Evolutionary conservation across 228 moss, liverwort and hornwort species (phyloP).

Genomic region (Sphagnum fallax): DNA sequence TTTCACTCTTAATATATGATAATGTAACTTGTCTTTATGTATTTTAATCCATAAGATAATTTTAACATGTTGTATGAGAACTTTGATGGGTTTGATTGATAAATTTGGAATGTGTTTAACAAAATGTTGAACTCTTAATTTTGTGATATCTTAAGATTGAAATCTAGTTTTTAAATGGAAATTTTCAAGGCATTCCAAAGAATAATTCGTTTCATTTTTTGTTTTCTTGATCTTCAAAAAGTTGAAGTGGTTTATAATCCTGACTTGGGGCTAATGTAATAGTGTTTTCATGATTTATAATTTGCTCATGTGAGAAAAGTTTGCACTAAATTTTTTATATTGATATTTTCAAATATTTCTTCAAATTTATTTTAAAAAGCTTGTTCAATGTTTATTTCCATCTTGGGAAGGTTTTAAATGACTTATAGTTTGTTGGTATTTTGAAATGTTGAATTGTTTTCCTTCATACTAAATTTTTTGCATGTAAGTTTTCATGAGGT

Average conservation of each 20-base stretch:
- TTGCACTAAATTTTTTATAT: background rate
- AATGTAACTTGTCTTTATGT: background rate
- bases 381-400: too few species aligned
- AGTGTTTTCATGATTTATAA: background rate
- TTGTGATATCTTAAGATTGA: background rate
- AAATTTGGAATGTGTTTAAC: slow-evolving; percentile 1
- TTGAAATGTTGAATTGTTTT: background rate
- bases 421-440: background rate
- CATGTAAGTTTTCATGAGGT: background rate
- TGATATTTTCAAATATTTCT: background rate
- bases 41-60: background rate
- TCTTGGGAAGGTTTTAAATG: background rate
- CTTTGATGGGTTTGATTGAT: background rate
- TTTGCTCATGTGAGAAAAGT: background rate
- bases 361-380: background rate
- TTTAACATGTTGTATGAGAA: background rate
- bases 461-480: background rate
- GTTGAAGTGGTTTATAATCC: background rate
- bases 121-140: background rate
- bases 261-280: background rate
- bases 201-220: background rate
- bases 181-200: background rate
- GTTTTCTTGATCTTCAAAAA: background rate
- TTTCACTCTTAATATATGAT: background rate
- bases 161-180: background rate